phyloP scores from a whole-genome alignment of 768 basidiomycete species.

The Suillus clintonianus region DNA sequence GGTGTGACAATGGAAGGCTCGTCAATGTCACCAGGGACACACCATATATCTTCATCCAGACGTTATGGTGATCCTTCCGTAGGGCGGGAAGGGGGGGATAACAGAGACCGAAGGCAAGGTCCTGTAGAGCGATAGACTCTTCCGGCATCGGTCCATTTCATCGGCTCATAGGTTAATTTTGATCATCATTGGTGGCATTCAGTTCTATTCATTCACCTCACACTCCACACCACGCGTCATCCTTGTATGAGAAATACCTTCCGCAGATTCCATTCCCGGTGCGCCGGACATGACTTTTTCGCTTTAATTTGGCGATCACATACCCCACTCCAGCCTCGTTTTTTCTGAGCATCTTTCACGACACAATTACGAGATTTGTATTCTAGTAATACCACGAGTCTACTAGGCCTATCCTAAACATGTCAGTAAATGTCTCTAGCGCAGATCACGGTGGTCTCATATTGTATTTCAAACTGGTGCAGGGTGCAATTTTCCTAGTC shows the following conservation, averaged over 20 bases:
- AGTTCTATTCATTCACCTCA: constrained; percentile 16
- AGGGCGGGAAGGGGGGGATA: constrained; percentile 37
- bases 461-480: background rate
- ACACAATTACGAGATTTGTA: constrained; percentile 8
- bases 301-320: constrained; percentile 8
- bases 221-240: constrained; percentile 16
- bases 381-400: constrained; percentile 14
- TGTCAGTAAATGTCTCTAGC: constrained; percentile 3
- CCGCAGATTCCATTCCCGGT: constrained; percentile 11
- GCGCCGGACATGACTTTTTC: constrained; percentile 22
- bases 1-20: constrained; percentile 33
- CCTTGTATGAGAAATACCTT: constrained; percentile 7
- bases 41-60: constrained; percentile 35
- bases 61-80: constrained; percentile 38
- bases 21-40: constrained; percentile 29
- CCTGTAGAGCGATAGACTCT: constrained; percentile 27
- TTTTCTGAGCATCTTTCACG: constrained; percentile 1
- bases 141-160: background rate
- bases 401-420: background rate
- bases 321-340: constrained; percentile 7
- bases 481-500: constrained; percentile 33
- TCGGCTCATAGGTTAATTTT: constrained; percentile 6
- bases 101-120: constrained; percentile 31
- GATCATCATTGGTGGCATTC: constrained; percentile 12
- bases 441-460: background rate